phyloP scores from a whole-genome alignment of 1,139 yeast genomes.

The Yamadazyma friedrichii region DNA sequence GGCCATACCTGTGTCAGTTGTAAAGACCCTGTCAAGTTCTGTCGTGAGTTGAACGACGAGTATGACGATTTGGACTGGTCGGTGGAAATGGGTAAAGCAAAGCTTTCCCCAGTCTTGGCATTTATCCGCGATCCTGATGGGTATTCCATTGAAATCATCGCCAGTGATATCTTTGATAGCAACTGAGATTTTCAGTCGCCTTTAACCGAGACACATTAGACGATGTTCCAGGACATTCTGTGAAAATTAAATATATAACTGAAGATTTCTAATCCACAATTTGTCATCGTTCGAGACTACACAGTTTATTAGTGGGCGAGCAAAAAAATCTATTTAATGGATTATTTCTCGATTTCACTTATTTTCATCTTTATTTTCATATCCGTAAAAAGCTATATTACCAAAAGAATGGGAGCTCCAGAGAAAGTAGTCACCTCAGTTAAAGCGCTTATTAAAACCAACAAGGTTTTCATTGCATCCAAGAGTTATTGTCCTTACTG shows the following conservation, averaged over 20 bases:
- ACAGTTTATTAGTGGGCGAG: not conserved
- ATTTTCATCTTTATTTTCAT: not conserved
- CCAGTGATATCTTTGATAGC: constrained; percentile 2
- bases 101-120: constrained; percentile 46
- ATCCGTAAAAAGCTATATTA: not conserved
- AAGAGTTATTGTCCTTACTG: constrained; percentile 78
- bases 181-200: no score
- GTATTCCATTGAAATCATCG: constrained; percentile 73
- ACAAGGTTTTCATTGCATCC: constrained; percentile 81
- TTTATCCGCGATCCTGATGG: constrained; percentile 91
- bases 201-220: no score
- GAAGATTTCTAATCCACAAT: no score
- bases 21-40: constrained; percentile 57
- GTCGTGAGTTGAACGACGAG: constrained; percentile 48
- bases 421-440: constrained; percentile 35
- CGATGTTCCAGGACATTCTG: no score
- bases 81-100: constrained; percentile 55
- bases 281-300: not conserved
- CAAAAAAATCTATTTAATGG: not conserved
- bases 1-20: constrained; percentile 84
- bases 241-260: no score
- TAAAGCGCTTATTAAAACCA: constrained; percentile 59
- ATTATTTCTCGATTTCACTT: no score
- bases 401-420: constrained; percentile 7
- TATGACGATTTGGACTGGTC: constrained; percentile 38